Conservation (phyloP, 345 rosid species). For the Populus pruinosa region DNA sequence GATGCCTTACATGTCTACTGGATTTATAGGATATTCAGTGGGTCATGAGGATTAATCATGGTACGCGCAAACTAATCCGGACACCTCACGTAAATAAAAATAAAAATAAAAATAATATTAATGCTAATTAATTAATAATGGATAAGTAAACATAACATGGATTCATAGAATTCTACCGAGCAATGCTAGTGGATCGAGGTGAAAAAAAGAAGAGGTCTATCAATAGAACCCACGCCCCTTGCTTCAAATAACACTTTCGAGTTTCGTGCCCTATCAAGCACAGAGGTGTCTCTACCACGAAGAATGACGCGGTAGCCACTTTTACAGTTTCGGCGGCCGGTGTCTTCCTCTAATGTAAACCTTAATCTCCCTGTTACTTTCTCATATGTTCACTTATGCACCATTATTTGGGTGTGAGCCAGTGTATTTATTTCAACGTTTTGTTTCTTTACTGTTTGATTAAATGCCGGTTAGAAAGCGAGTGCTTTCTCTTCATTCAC, state of each 20-base stretch:
- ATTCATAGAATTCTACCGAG: too few species aligned
- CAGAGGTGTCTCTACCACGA: not conserved
- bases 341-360: not conserved
- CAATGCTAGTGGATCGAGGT: too few species aligned
- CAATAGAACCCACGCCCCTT: too few species aligned
- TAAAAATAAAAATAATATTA: too few species aligned
- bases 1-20: too few species aligned
- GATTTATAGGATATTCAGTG: too few species aligned
- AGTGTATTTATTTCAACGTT: not conserved
- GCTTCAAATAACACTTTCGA: not conserved
- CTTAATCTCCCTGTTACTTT: not conserved
- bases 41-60: too few species aligned
- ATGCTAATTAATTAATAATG: too few species aligned
- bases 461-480: slow-evolving; percentile 5
- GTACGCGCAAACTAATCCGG: too few species aligned
- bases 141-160: too few species aligned
- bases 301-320: not conserved
- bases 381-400: not conserved
- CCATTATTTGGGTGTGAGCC: not conserved
- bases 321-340: not conserved
- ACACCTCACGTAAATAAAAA: too few species aligned
- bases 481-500: not conserved
- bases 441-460: slow-evolving; percentile 22
- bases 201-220: too few species aligned
- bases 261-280: not conserved